Evolutionary conservation across 768 basidiomycete species (phyloP).

Genomic region (Cantharellus anzutake): DNA sequence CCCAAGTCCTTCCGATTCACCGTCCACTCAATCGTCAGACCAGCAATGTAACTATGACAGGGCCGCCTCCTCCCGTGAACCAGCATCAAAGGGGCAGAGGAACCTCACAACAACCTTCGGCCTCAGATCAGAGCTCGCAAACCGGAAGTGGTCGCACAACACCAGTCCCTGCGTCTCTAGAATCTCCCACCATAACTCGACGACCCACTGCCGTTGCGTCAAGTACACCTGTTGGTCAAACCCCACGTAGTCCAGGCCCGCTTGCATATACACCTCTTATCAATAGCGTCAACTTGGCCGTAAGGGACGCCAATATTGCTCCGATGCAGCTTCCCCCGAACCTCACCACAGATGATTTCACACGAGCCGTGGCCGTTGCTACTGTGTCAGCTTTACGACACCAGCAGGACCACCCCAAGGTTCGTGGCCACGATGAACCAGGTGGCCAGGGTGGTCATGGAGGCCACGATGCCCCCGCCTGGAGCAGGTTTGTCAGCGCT

Average conservation of each 20-base stretch:
- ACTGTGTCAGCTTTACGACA: slow-evolving; percentile 78
- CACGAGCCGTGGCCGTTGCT: slow-evolving; percentile 81
- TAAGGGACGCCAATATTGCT: slow-evolving; percentile 30
- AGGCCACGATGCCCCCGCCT: slow-evolving; percentile 89
- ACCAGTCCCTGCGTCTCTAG: not conserved
- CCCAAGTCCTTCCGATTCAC: slow-evolving; percentile 13
- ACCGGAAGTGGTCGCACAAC: not conserved
- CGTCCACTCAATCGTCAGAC: slow-evolving; percentile 25
- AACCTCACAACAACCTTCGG: not conserved
- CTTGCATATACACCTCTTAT: slow-evolving; percentile 37
- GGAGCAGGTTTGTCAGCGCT: slow-evolving; percentile 81
- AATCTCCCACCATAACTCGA: slow-evolving; percentile 9
- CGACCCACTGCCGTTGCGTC: slow-evolving; percentile 1
- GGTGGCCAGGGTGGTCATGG: slow-evolving; percentile 35
- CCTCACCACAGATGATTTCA: slow-evolving; percentile 75
- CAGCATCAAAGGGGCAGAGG: not conserved
- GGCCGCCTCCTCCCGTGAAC: not conserved
- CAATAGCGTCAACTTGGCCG: slow-evolving; percentile 60
- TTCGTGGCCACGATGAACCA: slow-evolving; percentile 24
- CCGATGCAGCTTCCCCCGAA: slow-evolving; percentile 37
- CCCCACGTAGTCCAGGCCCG: not conserved
- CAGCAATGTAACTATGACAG: slow-evolving; percentile 20
- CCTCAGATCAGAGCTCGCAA: not conserved
- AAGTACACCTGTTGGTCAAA: not conserved
- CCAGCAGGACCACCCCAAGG: slow-evolving; percentile 29